These are phyloP conservation scores for Trichosporon faecale DNA, from an alignment of 1,284 basidiomycete genomes.

Conservation along the genomic window DNA sequence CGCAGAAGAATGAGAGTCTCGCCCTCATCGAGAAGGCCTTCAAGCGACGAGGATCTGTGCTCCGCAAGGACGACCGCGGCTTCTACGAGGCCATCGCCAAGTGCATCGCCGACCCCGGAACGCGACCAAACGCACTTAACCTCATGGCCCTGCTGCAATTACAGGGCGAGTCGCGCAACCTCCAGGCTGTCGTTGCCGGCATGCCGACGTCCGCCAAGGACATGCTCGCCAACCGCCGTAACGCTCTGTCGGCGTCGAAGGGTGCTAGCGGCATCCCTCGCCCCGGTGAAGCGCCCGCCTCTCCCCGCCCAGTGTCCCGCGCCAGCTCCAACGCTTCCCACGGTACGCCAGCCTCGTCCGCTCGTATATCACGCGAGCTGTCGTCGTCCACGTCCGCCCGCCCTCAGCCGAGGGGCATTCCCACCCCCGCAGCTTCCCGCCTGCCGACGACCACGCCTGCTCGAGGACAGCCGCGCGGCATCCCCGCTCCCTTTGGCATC, in stretches of 20 bases:
- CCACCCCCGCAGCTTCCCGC: neutral
- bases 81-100: slow-evolving; percentile 55
- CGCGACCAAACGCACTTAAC: slow-evolving; percentile 45
- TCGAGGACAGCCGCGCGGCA: slow-evolving; percentile 9
- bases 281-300: neutral
- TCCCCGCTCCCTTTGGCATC: slow-evolving; percentile 10
- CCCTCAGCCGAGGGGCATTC: neutral
- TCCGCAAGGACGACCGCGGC: slow-evolving; percentile 42
- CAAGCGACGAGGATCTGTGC: slow-evolving; percentile 43
- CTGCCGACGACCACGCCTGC: neutral
- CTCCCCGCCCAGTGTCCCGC: slow-evolving; percentile 11
- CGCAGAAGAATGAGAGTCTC: slow-evolving; percentile 48
- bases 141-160: slow-evolving; percentile 50
- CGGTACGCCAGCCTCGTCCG: neutral
- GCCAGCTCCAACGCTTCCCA: slow-evolving; percentile 2
- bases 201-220: slow-evolving; percentile 44
- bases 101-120: slow-evolving; percentile 58
- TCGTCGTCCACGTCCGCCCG: neutral
- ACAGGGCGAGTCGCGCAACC: slow-evolving; percentile 41
- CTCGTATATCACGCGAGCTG: slow-evolving; percentile 14
- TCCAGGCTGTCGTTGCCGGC: slow-evolving; percentile 39
- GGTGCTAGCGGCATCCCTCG: slow-evolving; percentile 22
- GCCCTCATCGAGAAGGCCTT: slow-evolving; percentile 48
- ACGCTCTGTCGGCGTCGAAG: slow-evolving; percentile 41
- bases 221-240: slow-evolving; percentile 48